These are phyloP conservation scores for Allantophomopsis lycopodina DNA, from an alignment of 2,329 filamentous ascomycete genomes.

Conservation along the genomic window DNA sequence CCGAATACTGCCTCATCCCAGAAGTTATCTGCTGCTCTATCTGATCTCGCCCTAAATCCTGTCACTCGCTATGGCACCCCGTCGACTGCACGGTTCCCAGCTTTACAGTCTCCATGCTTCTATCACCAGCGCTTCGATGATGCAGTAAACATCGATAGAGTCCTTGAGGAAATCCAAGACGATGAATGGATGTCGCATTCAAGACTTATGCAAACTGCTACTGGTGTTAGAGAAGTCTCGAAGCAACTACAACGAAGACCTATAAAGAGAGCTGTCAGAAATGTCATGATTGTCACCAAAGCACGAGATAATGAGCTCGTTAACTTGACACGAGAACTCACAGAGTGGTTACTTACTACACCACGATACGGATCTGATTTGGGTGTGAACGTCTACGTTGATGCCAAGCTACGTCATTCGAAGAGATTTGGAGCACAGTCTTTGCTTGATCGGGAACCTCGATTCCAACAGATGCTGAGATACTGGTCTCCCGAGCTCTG, in stretches of 20 bases:
- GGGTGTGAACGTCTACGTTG: constrained; percentile 97
- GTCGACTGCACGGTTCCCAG: constrained; percentile 36
- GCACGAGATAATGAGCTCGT: constrained; percentile 91
- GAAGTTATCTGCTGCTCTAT: constrained; percentile 46
- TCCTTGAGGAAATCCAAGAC: constrained; percentile 84
- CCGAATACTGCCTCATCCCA: constrained; percentile 27
- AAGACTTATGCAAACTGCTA: constrained; percentile 86
- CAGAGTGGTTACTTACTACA: constrained; percentile 77
- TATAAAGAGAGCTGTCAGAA: constrained; percentile 81
- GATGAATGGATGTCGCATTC: constrained; percentile 90
- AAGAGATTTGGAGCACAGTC: constrained; percentile 73
- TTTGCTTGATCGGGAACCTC: constrained; percentile 59
- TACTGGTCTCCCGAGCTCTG: constrained; percentile 97
- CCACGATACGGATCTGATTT: constrained; percentile 79
- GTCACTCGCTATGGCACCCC: constrained; percentile 16
- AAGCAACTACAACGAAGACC: constrained; percentile 88
- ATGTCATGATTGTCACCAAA: constrained; percentile 98
- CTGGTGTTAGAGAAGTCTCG: constrained; percentile 86
- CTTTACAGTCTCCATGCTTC: constrained; percentile 86
- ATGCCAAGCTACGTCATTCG: constrained; percentile 79
- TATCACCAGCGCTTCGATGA: constrained; percentile 97
- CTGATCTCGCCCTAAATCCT: constrained; percentile 29
- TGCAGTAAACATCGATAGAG: constrained; percentile 86
- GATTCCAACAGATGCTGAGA: constrained; percentile 71
- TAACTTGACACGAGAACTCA: constrained; percentile 72